Evolutionary conservation across 169 alveolate genomes (phyloP).

Genomic region (Blepharisma undulans): DNA sequence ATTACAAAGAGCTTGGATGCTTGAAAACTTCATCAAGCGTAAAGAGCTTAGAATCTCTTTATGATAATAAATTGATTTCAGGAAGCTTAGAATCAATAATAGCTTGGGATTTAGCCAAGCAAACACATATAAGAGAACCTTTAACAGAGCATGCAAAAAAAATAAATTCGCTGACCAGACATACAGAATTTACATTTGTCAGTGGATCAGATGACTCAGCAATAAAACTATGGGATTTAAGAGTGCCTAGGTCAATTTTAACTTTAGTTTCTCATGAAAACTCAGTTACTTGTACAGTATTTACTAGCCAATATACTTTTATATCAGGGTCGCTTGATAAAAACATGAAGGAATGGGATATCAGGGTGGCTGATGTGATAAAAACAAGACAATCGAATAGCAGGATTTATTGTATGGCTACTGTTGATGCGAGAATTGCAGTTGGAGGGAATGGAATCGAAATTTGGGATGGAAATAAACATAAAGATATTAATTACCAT

Average conservation of each 20-base stretch:
- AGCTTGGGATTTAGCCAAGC: neutral
- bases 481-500: neutral
- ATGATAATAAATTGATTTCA: neutral
- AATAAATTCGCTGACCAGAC: neutral
- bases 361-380: neutral
- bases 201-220: slow-evolving; percentile 12
- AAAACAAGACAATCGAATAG: neutral
- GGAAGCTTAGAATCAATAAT: neutral
- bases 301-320: neutral
- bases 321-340: slow-evolving; percentile 58
- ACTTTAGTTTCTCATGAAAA: neutral
- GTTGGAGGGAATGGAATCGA: neutral
- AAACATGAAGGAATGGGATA: slow-evolving; percentile 58
- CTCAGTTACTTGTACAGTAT: neutral
- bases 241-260: neutral
- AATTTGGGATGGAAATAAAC: neutral
- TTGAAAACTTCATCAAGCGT: neutral
- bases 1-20: neutral
- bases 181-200: neutral
- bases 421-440: neutral
- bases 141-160: neutral
- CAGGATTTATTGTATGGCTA: neutral
- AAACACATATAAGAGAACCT: neutral
- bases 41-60: neutral
- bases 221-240: neutral